Base-by-base conservation (phyloP, 2,329 filamentous ascomycete species). In the Aspergillus eucalypticola region DNA sequence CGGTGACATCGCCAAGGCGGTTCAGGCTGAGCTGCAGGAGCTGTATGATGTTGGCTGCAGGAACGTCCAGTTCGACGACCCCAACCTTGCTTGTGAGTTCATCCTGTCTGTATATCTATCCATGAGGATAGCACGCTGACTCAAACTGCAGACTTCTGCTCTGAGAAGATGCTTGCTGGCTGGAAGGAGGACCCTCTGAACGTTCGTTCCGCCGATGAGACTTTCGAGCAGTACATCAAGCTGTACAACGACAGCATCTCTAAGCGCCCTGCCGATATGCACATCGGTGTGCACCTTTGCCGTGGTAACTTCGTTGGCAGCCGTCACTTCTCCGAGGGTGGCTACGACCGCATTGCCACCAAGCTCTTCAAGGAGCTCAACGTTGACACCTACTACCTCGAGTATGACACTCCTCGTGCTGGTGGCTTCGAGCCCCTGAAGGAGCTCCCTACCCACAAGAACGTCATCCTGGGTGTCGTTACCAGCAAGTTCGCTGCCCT, bases 261-360 rank as follows among this genome's bases (percentile, higher is more conserved):
- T 68, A 83, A 84, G 67, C 78, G 86, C 0, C 88, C 89, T 0
- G 73, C 80, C 2, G 89, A 92, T 71, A 85, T 92, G 81, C 89
- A 92, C 75, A 83, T 90, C 2, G 90, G 90, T 49, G 87, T 93
- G 15, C 90, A 93, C 71, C 80, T 92, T 54, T 92, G 90, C 82
- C 83, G 73, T 60, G 78, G 77, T 52, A 90, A 89, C 78, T 89
- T 89, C 73, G 85, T 88, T 64, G 84, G 85, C 57, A 85, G 84
- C 19, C 82, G 86, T 27, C 85, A 88, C 76, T 89, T 90, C 68
- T 84, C 85, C 55, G 85, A 88, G 69, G 87, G 87, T 25, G 84
- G 83, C 21, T 89, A 89, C 74, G 87, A 90, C 72, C 79, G 84
- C 61, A 89, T 90, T 60, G 87, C 87, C 21, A 81, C 84, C 71